A percentile compares a stretch with the other conserved stretches of the same genome.
These are phyloP conservation scores for Crassisporium funariophilum DNA, from an alignment of 768 basidiomycete species.

Conservation along the genomic window DNA sequence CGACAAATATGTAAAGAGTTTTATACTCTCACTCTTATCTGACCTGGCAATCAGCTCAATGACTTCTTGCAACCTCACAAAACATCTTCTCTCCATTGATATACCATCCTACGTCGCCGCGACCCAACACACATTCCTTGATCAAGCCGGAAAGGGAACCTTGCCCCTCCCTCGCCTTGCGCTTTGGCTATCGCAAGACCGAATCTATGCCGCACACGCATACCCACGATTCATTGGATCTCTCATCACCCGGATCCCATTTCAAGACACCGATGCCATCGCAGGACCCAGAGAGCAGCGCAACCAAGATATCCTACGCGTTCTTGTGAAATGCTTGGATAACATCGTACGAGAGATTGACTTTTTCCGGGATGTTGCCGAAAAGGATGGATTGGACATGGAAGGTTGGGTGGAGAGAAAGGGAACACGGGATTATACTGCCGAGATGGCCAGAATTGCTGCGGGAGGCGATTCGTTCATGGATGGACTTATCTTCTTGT, in stretches of 20 bases:
- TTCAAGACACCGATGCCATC: constrained; percentile 34
- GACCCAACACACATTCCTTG: constrained; percentile 61
- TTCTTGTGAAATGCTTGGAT: constrained; percentile 53
- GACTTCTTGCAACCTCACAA: constrained; percentile 21
- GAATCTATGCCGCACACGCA: constrained; percentile 72
- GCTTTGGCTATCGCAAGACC: constrained; percentile 72
- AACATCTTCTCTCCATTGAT: constrained; percentile 39
- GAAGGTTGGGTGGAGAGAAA: constrained; percentile 54
- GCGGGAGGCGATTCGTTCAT: constrained; percentile 46
- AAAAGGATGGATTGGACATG: constrained; percentile 46
- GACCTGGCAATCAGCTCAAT: no score
- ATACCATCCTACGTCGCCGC: constrained; percentile 49
- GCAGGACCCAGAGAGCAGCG: constrained; percentile 34
- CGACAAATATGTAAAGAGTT: no score
- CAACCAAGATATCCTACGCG: constrained; percentile 44
- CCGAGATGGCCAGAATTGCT: constrained; percentile 64
- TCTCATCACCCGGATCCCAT: constrained; percentile 63
- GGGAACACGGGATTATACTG: constrained; percentile 69
- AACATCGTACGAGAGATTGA: constrained; percentile 58
- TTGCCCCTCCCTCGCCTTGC: constrained; percentile 51
- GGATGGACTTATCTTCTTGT: constrained; percentile 72
- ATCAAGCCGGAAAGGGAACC: constrained; percentile 51
- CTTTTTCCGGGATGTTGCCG: constrained; percentile 61
- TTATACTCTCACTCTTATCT: no score
- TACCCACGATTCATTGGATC: constrained; percentile 74